Evolutionary conservation across 495 filamentous ascomycete species (phyloP).

Genomic region (Xylaria cubensis): DNA sequence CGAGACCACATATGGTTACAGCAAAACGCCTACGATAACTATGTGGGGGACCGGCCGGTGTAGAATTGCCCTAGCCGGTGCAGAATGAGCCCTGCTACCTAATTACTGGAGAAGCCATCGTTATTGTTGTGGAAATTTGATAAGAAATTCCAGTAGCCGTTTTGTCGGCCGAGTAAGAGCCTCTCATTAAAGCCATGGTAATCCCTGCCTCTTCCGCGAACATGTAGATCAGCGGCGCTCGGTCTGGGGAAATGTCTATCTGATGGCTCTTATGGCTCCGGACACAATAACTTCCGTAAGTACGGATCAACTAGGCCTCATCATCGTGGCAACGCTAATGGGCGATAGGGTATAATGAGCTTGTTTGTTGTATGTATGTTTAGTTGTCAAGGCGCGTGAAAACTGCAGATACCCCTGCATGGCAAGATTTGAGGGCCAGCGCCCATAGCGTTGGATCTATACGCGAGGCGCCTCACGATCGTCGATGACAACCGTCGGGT

Average conservation of each 20-base stretch:
- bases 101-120: background rate
- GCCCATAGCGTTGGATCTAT: conserved; percentile 7
- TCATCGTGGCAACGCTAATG: background rate
- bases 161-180: background rate
- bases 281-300: background rate
- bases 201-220: background rate
- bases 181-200: background rate
- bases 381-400: background rate
- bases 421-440: background rate
- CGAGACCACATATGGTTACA: background rate
- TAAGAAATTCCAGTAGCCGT: background rate
- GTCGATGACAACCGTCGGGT: conserved; percentile 19
- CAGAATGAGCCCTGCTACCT: background rate
- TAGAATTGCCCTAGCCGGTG: background rate
- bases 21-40: background rate
- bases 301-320: background rate
- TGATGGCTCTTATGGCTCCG: background rate
- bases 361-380: background rate
- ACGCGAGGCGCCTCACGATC: conserved; percentile 13
- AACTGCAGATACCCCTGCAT: background rate
- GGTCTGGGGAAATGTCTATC: background rate
- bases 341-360: background rate
- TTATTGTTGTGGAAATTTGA: background rate
- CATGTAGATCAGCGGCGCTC: background rate
- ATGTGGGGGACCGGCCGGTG: conserved; percentile 1